Base-by-base conservation (phyloP, 148 eudicot genomes). In the Fagopyrum tataricum region DNA sequence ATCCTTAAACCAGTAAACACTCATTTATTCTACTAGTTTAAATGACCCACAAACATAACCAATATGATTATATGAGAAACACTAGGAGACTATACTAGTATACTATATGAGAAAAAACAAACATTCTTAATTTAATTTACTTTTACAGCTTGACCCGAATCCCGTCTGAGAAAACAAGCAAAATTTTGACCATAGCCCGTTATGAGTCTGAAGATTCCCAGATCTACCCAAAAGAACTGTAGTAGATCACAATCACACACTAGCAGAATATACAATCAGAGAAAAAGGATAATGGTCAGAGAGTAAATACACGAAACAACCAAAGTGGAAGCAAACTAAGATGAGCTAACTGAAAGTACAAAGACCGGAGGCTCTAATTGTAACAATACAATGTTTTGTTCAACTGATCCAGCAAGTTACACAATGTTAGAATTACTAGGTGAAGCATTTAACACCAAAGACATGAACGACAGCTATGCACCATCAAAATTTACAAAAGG, bases 401-500 rank as follows among this genome's bases (percentile, higher is more conserved):
- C 11, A 62, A 37, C 68, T 64, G 42, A 64, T 13, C 69, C 69
- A n/a, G 39, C 39, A 42, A 64, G 18, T 46, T 64, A 39, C 20
- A 64, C 42, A 64, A 64, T 64, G 69, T 64, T 64, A 64, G 2
- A 64, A 64, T 14, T 31, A n/a, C 42, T 64, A 14, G 18, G 5
- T 14, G 18, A 37, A 64, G 69, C 44, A 64, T 64, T 64, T 64
- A 64, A 64, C 69, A 64, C 42, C 37, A 64, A 64, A n/a, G 20
- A 64, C 43, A 64, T 39, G 69, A 64, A 37, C 69, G 15, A 64
- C 69, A 39, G 20, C 42, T 64, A 39, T 64, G 69, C 69, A 64
- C 69, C 69, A 64, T 37, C 14, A 12, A 64, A 59, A 64, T 64
- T 37, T 64, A 64, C 69, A 64, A 64, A 31, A 20, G 41, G 31